A percentile compares a stretch with the other conserved stretches of the same genome.
Evolutionary conservation across 2,329 filamentous ascomycete species (phyloP).

Genomic region (Ophiostoma sp.): DNA sequence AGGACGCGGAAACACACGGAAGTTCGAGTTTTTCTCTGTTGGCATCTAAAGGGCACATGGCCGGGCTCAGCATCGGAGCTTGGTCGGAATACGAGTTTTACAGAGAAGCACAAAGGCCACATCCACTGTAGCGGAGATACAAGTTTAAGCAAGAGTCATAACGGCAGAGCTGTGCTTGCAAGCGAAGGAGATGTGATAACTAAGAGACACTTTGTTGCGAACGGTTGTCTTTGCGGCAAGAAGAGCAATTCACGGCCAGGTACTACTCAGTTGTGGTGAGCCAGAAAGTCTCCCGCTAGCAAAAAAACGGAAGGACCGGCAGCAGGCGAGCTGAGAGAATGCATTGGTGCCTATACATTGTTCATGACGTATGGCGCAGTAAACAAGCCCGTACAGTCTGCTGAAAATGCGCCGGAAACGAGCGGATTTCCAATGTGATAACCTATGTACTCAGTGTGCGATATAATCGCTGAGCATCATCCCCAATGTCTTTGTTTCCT

Average conservation of each 20-base stretch:
- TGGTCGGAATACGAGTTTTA: conserved; percentile 2
- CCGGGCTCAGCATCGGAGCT: not conserved
- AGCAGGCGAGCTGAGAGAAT: not conserved
- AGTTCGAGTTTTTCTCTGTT: too few species aligned
- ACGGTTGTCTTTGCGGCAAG: not conserved
- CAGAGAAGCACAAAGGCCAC: not conserved
- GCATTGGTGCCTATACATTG: not conserved
- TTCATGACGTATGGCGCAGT: not conserved
- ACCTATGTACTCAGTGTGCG: not conserved
- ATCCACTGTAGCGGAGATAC: not conserved
- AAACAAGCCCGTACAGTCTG: not conserved
- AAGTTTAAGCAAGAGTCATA: not conserved
- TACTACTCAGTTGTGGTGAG: too few species aligned
- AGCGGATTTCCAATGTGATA: not conserved
- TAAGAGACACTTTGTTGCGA: too few species aligned
- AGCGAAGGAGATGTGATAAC: too few species aligned
- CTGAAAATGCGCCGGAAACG: not conserved
- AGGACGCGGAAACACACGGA: too few species aligned
- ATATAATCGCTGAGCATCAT: not conserved
- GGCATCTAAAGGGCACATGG: not conserved
- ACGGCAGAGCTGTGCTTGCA: too few species aligned
- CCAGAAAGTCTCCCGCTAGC: not conserved
- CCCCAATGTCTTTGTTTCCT: not conserved
- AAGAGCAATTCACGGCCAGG: too few species aligned
- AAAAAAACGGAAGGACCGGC: not conserved